Base-by-base conservation (phyloP, 1,284 basidiomycete genomes). In the Ceratobasidium sp. region DNA sequence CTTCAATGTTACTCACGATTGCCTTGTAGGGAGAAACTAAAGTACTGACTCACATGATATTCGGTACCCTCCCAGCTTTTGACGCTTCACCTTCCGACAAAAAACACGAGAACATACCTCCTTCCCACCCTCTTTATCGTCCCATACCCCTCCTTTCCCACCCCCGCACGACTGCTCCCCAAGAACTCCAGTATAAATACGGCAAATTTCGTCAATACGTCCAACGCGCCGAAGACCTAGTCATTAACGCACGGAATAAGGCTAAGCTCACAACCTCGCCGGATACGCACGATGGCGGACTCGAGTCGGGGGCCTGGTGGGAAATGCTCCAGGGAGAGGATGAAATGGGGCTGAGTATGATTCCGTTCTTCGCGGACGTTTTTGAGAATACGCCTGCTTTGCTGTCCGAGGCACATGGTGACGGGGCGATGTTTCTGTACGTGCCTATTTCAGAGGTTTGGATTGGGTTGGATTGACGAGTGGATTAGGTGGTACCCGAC, bases 281-380 rank as follows among this genome's bases (percentile, higher is more conserved):
- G 1, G 48, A 43, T 14, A 39, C 69, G 14, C 69, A 78, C 80
- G 4, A 84, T 81, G 0, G 79, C 86, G 53, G 86, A 85, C 43
- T 85, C 8, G 85, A 88, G 77, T 89, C 87, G 85, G 89, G 86
- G 11, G 83, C 85, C 13, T 90, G 88, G 88, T 82, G 85, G 59
- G 82, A 86, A 68, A 83, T 90, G 41, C 79, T 74, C 0, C 83
- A 84, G 65, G 77, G 82, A 27, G 80, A 82, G 6, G 87, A 87
- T 74, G 80, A 75, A 39, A 80, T 90, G 54, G 86, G 84, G 3
- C 81, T 82, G 5, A 80, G 86, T 1, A 82, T 84, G 19, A 77
- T 90, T 16, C 84, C 86, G 2, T 87, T 90, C 78, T 81, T 90
- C 64, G 87, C 83, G 29, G 89, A 91, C 76, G 81, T 85, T 1